These are phyloP conservation scores for Phialophora macrospora DNA, from an alignment of 2,329 filamentous ascomycete genomes.

Conservation along the genomic window DNA sequence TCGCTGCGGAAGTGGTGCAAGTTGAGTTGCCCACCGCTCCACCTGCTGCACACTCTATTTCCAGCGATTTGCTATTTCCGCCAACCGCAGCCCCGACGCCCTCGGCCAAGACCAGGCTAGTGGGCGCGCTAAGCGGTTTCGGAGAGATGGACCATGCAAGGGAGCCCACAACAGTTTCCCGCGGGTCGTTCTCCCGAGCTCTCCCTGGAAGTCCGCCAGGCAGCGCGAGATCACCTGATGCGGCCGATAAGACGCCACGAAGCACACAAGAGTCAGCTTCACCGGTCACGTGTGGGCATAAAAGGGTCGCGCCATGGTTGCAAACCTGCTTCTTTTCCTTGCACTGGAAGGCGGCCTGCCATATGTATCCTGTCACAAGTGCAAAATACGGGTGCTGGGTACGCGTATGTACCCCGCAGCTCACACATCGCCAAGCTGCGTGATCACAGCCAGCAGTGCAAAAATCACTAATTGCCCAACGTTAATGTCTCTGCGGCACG, in stretches of 20 bases:
- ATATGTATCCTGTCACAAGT: background rate
- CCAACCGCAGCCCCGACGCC: background rate
- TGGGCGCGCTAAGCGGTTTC: constrained; percentile 1
- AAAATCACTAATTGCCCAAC: constrained; percentile 16
- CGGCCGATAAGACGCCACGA: constrained; percentile 1
- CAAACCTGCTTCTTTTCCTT: background rate
- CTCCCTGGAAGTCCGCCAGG: constrained; percentile 1
- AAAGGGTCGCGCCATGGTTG: background rate
- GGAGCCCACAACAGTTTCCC: constrained; percentile 10
- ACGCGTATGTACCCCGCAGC: constrained; percentile 4
- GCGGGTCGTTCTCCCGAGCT: constrained; percentile 10
- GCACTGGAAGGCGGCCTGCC: background rate
- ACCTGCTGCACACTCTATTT: constrained; percentile 9
- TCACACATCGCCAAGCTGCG: constrained; percentile 27
- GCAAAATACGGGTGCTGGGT: background rate
- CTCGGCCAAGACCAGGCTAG: background rate
- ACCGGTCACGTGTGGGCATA: constrained; percentile 12
- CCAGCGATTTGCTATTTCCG: constrained; percentile 2
- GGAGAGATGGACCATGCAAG: constrained; percentile 7
- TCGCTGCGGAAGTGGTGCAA: constrained; percentile 12
- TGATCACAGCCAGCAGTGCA: constrained; percentile 27
- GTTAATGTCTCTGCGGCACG: background rate
- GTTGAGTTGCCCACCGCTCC: constrained; percentile 3
- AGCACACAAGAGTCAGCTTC: background rate
- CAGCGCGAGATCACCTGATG: constrained; percentile 16